phyloP scores from a whole-genome alignment of 495 filamentous ascomycete species.

The Aspergillus bridgeri region DNA sequence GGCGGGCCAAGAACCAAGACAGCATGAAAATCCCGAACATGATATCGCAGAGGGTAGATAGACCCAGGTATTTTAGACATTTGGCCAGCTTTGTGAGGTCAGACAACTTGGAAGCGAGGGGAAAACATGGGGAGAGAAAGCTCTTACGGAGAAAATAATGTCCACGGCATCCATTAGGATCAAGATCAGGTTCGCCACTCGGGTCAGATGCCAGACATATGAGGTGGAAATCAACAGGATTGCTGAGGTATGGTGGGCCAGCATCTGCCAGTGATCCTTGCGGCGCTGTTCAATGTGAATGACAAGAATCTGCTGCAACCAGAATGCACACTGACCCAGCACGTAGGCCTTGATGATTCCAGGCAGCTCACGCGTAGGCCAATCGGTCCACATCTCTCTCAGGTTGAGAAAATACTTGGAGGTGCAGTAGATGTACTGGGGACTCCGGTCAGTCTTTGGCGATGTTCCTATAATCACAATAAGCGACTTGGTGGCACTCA shows the following conservation, averaged over 20 bases:
- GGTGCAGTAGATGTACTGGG: constrained; percentile 64
- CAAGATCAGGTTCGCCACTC: constrained; percentile 73
- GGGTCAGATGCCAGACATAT: constrained; percentile 70
- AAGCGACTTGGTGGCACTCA: constrained; percentile 30
- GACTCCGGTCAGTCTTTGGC: not conserved
- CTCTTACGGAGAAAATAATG: constrained; percentile 62
- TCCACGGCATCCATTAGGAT: constrained; percentile 83
- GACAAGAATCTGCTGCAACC: constrained; percentile 79
- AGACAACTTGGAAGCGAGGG: not conserved
- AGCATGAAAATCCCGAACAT: constrained; percentile 76
- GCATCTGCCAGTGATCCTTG: constrained; percentile 86
- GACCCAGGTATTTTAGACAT: constrained; percentile 76
- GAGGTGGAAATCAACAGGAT: constrained; percentile 65
- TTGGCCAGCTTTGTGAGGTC: constrained; percentile 52
- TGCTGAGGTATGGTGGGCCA: constrained; percentile 79
- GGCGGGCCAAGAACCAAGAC: constrained; percentile 70
- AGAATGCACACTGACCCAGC: constrained; percentile 80
- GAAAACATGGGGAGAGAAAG: not conserved
- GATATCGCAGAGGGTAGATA: constrained; percentile 63
- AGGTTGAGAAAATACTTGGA: constrained; percentile 69
- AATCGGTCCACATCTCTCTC: constrained; percentile 67
- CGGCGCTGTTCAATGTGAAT: constrained; percentile 80
- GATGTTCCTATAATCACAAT: not conserved
- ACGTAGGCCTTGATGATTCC: constrained; percentile 73
- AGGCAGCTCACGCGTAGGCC: constrained; percentile 63